Conservation (phyloP, 2,329 filamentous ascomycete genomes). For the Phyllosticta citribraziliensis region DNA sequence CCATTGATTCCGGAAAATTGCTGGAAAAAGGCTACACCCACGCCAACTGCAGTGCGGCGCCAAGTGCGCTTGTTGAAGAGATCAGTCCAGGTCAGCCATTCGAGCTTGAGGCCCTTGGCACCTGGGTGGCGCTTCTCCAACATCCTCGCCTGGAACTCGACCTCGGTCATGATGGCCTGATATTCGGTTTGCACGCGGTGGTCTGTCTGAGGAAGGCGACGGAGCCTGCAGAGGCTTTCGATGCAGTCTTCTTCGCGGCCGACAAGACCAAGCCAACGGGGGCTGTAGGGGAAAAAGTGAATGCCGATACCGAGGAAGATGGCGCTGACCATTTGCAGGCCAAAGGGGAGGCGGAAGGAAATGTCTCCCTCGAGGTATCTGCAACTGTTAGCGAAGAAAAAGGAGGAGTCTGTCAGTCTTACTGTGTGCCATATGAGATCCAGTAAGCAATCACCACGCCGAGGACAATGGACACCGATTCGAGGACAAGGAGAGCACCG, state of each 20-base stretch:
- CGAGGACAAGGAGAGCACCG: slow-evolving; percentile 43
- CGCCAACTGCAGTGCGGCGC: slow-evolving; percentile 31
- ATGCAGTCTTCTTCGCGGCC: slow-evolving; percentile 23
- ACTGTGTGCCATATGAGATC: slow-evolving; percentile 34
- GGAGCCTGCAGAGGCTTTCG: slow-evolving; percentile 18
- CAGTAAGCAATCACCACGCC: slow-evolving; percentile 35
- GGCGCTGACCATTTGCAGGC: slow-evolving; percentile 35
- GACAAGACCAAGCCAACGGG: slow-evolving; percentile 23
- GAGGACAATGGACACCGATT: slow-evolving; percentile 33
- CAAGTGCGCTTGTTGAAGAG: slow-evolving; percentile 35
- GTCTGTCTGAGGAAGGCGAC: slow-evolving; percentile 15
- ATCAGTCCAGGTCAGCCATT: slow-evolving; percentile 25
- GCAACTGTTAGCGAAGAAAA: not conserved
- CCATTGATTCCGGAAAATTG: slow-evolving; percentile 26
- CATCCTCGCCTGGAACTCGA: slow-evolving; percentile 12
- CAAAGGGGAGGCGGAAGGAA: slow-evolving; percentile 39
- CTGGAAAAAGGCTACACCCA: slow-evolving; percentile 35
- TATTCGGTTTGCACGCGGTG: slow-evolving; percentile 13
- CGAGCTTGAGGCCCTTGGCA: slow-evolving; percentile 6
- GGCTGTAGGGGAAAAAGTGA: slow-evolving; percentile 24
- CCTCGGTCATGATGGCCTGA: slow-evolving; percentile 14
- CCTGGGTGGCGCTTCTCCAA: slow-evolving; percentile 2
- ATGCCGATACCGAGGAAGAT: slow-evolving; percentile 22
- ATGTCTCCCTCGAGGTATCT: slow-evolving; percentile 32
- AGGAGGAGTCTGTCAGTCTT: slow-evolving; percentile 3